Percentiles rank a stretch among this genome's conserved stretches.
Conservation (phyloP, 768 basidiomycete species). For the Panaeolus cyanescens region DNA sequence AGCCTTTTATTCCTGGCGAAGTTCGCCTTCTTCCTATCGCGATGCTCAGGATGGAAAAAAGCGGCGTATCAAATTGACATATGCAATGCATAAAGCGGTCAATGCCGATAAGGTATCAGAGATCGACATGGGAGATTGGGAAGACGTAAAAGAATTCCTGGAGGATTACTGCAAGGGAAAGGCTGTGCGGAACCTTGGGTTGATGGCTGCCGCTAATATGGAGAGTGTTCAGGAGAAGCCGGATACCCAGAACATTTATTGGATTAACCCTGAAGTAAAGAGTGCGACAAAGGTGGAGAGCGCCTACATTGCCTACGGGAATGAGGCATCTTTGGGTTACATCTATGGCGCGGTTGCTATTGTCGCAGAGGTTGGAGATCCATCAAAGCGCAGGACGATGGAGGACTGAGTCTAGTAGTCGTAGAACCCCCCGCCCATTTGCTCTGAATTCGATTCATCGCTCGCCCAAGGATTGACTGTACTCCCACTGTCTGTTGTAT, state of each 20-base stretch:
- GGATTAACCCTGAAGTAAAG: conserved; percentile 2
- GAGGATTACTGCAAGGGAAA: neutral
- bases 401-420: no score
- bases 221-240: neutral
- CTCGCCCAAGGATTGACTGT: no score
- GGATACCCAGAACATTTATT: neutral
- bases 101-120: neutral
- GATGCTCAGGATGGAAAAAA: no score
- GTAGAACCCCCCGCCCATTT: no score
- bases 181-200: neutral
- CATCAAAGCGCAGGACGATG: neutral
- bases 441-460: no score
- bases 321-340: conserved; percentile 18
- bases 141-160: neutral
- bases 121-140: neutral
- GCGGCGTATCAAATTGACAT: neutral
- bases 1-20: conserved; percentile 11
- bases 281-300: neutral
- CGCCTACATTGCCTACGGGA: conserved; percentile 23
- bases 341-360: conserved; percentile 23
- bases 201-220: neutral
- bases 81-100: neutral
- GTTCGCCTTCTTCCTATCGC: no score
- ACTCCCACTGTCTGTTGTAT: no score
- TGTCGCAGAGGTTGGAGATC: conserved; percentile 14